These are phyloP conservation scores for Vitellaria paradoxa DNA, from an alignment of 179 eudicot genomes.

Conservation along the genomic window DNA sequence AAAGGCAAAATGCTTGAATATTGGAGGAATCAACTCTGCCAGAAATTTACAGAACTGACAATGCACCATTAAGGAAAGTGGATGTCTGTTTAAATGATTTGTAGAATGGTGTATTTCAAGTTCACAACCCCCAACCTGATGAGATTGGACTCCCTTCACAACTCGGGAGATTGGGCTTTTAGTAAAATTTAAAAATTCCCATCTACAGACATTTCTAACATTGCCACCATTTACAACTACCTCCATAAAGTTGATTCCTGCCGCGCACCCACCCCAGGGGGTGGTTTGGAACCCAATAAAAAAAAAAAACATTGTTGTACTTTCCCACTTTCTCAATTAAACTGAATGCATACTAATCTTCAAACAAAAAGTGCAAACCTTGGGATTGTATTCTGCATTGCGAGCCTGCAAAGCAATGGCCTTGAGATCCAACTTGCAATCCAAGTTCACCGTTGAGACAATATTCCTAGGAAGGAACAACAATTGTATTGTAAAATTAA, in stretches of 20 bases:
- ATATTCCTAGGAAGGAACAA: constrained; percentile 42
- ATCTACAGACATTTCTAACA: too few species aligned
- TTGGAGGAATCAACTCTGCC: neutral
- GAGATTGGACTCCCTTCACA: neutral
- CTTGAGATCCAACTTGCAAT: constrained; percentile 83
- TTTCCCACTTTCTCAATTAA: too few species aligned
- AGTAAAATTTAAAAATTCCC: too few species aligned
- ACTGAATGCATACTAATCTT: neutral
- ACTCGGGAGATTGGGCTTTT: neutral
- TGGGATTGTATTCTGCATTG: constrained; percentile 91
- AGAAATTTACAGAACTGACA: neutral
- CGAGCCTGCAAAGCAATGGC: constrained; percentile 84
- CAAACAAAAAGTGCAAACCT: constrained; percentile 32
- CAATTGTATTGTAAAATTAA: neutral
- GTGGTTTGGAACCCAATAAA: too few species aligned
- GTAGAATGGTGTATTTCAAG: neutral
- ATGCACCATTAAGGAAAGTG: neutral
- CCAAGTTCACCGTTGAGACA: constrained; percentile 86
- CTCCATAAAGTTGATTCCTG: neutral
- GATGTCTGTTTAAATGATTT: too few species aligned
- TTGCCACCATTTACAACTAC: too few species aligned
- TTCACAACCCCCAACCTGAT: neutral
- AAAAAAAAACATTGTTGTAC: neutral
- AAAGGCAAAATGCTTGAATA: neutral
- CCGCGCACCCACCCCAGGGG: too few species aligned